phyloP scores from a whole-genome alignment of 1,284 basidiomycete genomes.

The Puccinia brachypodii region DNA sequence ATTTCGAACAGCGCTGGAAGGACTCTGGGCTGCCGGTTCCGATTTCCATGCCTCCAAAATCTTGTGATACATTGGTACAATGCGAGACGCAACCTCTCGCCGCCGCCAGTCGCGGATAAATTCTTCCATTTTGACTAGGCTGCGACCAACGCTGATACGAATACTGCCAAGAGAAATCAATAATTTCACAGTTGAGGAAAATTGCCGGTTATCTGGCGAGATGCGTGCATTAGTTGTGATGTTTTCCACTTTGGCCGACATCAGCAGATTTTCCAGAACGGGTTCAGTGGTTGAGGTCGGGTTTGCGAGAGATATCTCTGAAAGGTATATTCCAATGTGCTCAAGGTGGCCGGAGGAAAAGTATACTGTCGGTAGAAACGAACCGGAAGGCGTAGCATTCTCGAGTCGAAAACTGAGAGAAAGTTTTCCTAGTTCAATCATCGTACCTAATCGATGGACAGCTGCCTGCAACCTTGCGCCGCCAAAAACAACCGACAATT shows the following conservation, averaged over 20 bases:
- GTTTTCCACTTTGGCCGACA: slow-evolving; percentile 12
- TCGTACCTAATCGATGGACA: slow-evolving; percentile 11
- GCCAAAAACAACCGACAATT: slow-evolving; percentile 20
- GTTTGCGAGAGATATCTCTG: slow-evolving; percentile 1
- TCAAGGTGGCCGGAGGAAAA: slow-evolving; percentile 13
- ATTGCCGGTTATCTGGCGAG: background rate
- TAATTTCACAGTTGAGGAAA: background rate
- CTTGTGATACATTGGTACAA: slow-evolving; percentile 30
- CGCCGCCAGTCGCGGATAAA: slow-evolving; percentile 28
- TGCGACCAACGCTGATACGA: slow-evolving; percentile 18
- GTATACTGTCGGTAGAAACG: background rate
- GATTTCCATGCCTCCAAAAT: slow-evolving; percentile 27
- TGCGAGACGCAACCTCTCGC: slow-evolving; percentile 26
- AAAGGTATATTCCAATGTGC: slow-evolving; percentile 13
- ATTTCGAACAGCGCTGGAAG: slow-evolving; percentile 12
- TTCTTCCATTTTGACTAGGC: slow-evolving; percentile 37
- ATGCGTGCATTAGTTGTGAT: slow-evolving; percentile 5
- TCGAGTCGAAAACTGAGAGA: background rate
- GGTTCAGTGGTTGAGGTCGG: background rate
- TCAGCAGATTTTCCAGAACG: slow-evolving; percentile 18
- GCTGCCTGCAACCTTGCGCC: slow-evolving; percentile 20
- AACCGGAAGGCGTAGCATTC: background rate
- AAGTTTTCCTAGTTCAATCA: slow-evolving; percentile 14
- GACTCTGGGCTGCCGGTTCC: background rate
- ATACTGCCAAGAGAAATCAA: slow-evolving; percentile 1